Base-by-base conservation (phyloP, 2,329 filamentous ascomycete species). In the Xylaria sp. region DNA sequence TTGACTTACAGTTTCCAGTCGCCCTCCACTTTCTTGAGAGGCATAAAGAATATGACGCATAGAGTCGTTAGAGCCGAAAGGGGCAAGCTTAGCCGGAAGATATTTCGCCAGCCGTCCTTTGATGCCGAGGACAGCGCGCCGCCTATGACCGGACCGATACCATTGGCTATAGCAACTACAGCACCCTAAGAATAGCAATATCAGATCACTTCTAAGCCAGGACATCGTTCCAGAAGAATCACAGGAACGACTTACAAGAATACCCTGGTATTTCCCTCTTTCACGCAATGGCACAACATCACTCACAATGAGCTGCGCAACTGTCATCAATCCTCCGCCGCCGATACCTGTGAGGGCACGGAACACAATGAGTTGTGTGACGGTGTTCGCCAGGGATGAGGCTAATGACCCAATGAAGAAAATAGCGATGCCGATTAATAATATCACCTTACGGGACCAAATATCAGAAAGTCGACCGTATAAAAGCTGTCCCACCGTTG, bases 1-100 rank as follows among this genome's bases (percentile, higher is more conserved):
- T 50, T 13, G 20, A 74, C 79, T 72, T 57, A 83, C 81, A 81
- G 20, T 71, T 76, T 81, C 85, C 87, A 88, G 44, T 86, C 80
- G 0, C 85, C 86, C 20, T 84, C 78, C 0, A 88, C 85, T 58
- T 84, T 85, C 52, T 86, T 86, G 50, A 89, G 72, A 0, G 86
- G 87, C 86, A 89, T 88, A 72, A 87, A 85, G 73, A 87, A 87
- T 0, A 88, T 64, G 12, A 87, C 84, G 37, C 81, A 82, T 0
- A 81, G 51, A 0, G 84, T 85, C 0, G 84, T 83, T 0, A 88
- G 66, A 0, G 81, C 79, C 0, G 85, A 86, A 25, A 89, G 76
- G 0, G 86, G 87, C 6, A 89, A 74, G 52, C 88, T 88, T 34
- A 89, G 75, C 6, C 84, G 81, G 69, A 87, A 87, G 61, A 87